These are phyloP conservation scores for Fusarium globosum DNA, from an alignment of 2,329 filamentous ascomycete genomes.

Conservation along the genomic window DNA sequence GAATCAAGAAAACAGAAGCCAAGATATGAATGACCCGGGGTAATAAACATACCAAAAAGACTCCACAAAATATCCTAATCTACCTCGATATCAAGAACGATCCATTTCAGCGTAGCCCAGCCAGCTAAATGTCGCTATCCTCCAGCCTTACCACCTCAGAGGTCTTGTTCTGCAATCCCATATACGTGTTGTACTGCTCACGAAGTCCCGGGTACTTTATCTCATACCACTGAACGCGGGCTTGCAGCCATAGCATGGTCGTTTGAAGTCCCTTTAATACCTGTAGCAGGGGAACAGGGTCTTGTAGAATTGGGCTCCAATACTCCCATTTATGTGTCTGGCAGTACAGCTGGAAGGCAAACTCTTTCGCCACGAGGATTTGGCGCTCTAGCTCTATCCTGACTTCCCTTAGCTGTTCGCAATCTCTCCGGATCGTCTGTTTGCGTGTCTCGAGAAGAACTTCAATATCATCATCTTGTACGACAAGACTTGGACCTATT, in stretches of 20 bases:
- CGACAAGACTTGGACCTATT: background rate
- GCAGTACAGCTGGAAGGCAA: background rate
- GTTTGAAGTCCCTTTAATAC: background rate
- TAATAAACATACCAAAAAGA: background rate
- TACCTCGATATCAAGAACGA: background rate
- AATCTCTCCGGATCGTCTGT: background rate
- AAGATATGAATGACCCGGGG: background rate
- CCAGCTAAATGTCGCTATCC: background rate
- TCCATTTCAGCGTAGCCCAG: background rate
- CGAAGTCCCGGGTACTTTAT: background rate
- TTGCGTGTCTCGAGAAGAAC: background rate
- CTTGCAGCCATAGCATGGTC: background rate
- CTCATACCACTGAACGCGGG: slow-evolving; percentile 22
- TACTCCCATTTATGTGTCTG: slow-evolving; percentile 1
- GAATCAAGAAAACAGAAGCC: background rate
- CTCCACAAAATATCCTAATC: background rate
- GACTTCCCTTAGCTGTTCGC: background rate
- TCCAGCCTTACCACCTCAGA: background rate
- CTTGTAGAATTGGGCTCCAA: background rate
- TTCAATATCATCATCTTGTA: background rate
- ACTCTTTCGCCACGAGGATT: background rate
- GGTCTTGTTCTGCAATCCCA: background rate
- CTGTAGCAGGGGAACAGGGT: background rate
- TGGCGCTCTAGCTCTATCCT: background rate
- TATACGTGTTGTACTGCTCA: background rate